Percentiles rank a stretch among this genome's conserved stretches.
Evolutionary conservation across 208 protist genomes (phyloP).

Genomic region (Trichomonas vaginalis): DNA sequence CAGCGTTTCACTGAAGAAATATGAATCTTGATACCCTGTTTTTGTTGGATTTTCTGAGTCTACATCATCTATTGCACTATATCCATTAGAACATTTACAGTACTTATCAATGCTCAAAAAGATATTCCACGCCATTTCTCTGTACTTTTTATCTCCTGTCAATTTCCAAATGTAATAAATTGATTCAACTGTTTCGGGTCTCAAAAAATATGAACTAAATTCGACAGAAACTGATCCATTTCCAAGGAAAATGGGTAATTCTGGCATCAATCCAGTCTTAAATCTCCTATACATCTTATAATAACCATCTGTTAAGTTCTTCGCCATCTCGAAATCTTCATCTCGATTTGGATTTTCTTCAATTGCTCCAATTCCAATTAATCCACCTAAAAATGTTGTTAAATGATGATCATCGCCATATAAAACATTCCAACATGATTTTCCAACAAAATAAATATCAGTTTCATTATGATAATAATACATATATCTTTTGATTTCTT

Average conservation of each 20-base stretch:
- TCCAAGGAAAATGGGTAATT: neutral
- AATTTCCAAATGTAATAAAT: conserved; percentile 34
- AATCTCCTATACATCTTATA: neutral
- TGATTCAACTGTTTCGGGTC: conserved; percentile 37
- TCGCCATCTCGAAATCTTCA: neutral
- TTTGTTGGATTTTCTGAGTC: neutral
- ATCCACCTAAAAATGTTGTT: neutral
- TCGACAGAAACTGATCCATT: neutral
- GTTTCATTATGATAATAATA: neutral
- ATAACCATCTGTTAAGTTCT: neutral
- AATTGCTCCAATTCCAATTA: neutral
- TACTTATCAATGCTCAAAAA: conserved; percentile 47
- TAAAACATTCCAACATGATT: neutral
- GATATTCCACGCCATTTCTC: conserved; percentile 54
- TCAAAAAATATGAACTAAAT: conserved; percentile 34
- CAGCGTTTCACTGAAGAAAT: conserved; percentile 65
- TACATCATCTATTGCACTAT: conserved; percentile 33
- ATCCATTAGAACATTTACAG: conserved; percentile 38
- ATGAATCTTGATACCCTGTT: too few species aligned
- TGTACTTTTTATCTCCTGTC: conserved; percentile 45
- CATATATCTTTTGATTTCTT: neutral
- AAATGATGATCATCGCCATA: neutral
- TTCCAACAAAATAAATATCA: neutral
- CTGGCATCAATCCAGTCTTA: neutral
- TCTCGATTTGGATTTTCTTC: neutral